Base-by-base conservation (phyloP, 176 grass and related monocot genomes). In the Aegilops tauschii region DNA sequence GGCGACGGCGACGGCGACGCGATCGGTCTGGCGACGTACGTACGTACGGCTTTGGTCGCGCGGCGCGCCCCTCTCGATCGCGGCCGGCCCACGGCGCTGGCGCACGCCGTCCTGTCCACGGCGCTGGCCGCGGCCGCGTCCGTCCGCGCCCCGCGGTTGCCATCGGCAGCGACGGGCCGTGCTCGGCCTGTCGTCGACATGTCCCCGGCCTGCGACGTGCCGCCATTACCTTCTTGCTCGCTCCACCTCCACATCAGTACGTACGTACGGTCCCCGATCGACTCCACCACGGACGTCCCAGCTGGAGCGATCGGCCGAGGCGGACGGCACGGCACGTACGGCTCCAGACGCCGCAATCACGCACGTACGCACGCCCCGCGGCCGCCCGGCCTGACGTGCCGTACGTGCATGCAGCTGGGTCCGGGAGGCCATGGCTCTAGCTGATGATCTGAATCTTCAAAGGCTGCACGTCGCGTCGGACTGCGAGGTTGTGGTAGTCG, bases 191-290 rank as follows among this genome's bases (percentile, higher is more conserved):
- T 86, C 88, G 62, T 42, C 21, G 78, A 52, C 83, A 86, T 82
- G 88, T 82, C 61, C 61, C 88, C 73, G 61, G 13, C 88, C 83
- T 34, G 65, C 83, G 83, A 47, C 79, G 65, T 75, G 78, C 50
- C 50, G 63, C 64, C 88, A 86, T 90, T 76, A 59, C 77, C 42
- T 25, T 69, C 42, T 30, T 85, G 87, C 69, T 37, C 77, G 25
- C 2, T 25, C 0, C 59, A 58, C 52, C 52, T 20, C 52, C 52
- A 20, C 52, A 58, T 58, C 17, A 58, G 58, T 61, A 49, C 45
- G 56, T 59, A 47, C 45, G 47, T 50, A 61, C 8, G 21, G 58
- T 61, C 58, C 52, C 52, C 52, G 50, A 1, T 5, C 13, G 52
- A 20, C 16, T 54, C 50, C 16, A 54, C 16, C 50, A 52, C 16